A percentile compares a stretch with the other conserved stretches of the same genome.
phyloP scores from a whole-genome alignment of 768 basidiomycete genomes.

The Myochromella boudieri region DNA sequence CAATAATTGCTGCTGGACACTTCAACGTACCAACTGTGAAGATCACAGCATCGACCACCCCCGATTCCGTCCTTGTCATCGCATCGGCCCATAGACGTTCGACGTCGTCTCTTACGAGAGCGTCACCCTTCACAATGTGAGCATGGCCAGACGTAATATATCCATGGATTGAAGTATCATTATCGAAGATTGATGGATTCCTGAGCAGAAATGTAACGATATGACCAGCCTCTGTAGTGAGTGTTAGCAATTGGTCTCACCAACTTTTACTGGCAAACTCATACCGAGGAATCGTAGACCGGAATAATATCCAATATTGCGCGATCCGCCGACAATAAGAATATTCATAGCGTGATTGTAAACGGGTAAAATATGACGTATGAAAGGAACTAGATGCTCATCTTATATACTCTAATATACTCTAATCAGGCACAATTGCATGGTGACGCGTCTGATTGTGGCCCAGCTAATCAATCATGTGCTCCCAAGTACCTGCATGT shows the following conservation, averaged over 20 bases:
- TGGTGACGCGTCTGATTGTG: too few species aligned
- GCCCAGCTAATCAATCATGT: too few species aligned
- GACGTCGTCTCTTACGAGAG: conserved; percentile 51
- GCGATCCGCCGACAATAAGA: conserved; percentile 49
- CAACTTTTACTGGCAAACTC: conserved; percentile 3
- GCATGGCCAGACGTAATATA: conserved; percentile 52
- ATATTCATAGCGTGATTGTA: too few species aligned
- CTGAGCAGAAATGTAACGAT: conserved; percentile 68
- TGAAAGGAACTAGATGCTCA: too few species aligned
- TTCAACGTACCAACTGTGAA: conserved; percentile 58
- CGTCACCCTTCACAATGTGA: conserved; percentile 60
- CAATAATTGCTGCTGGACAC: background rate
- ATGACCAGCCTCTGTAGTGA: conserved; percentile 46
- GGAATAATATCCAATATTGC: conserved; percentile 54
- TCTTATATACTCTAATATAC: too few species aligned
- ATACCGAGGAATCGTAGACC: conserved; percentile 46
- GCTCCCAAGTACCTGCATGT: too few species aligned
- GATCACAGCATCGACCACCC: conserved; percentile 50
- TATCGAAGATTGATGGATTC: conserved; percentile 49
- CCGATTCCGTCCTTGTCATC: conserved; percentile 24
- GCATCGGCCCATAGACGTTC: conserved; percentile 50
- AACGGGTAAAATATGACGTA: too few species aligned
- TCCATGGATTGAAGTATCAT: conserved; percentile 47
- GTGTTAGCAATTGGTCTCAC: background rate
- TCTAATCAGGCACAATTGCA: too few species aligned